These are phyloP conservation scores for Colletotrichum theobromicola DNA, from an alignment of 2,329 filamentous ascomycete genomes.

Conservation along the genomic window DNA sequence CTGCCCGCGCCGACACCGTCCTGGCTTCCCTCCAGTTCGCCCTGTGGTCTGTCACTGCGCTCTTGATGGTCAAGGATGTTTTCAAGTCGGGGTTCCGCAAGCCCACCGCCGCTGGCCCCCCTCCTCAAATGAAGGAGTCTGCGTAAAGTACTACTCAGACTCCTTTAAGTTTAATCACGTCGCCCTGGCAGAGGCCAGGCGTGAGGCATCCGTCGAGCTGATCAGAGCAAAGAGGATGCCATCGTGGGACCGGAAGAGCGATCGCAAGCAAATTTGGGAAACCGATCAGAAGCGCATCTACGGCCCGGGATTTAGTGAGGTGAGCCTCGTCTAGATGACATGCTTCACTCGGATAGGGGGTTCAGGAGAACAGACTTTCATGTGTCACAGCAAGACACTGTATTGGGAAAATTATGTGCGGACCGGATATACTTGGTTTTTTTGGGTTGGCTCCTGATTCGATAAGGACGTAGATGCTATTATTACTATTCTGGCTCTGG, in stretches of 20 bases:
- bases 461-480: slow-evolving; percentile 14
- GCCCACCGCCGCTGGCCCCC: slow-evolving; percentile 29
- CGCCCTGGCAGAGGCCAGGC: slow-evolving; percentile 11
- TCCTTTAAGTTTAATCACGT: slow-evolving; percentile 10
- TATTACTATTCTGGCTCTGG: slow-evolving; percentile 14
- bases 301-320: slow-evolving; percentile 20
- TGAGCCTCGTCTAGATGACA: slow-evolving; percentile 22
- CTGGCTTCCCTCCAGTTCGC: slow-evolving; percentile 59
- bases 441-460: slow-evolving; percentile 7
- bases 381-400: background rate
- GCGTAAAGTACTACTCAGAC: slow-evolving; percentile 13
- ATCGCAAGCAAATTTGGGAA: slow-evolving; percentile 8
- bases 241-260: slow-evolving; percentile 15
- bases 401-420: background rate
- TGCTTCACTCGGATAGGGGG: background rate
- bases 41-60: slow-evolving; percentile 56
- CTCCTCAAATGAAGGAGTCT: slow-evolving; percentile 24
- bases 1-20: slow-evolving; percentile 59
- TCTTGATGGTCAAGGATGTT: slow-evolving; percentile 50
- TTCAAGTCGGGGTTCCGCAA: slow-evolving; percentile 46
- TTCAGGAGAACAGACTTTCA: background rate
- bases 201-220: slow-evolving; percentile 14
- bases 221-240: slow-evolving; percentile 9
- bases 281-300: slow-evolving; percentile 17
- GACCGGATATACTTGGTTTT: slow-evolving; percentile 6